A percentile compares a stretch with the other conserved stretches of the same genome.
These are phyloP conservation scores for Lophiostoma macrostomum DNA, from an alignment of 495 filamentous ascomycete genomes.

Conservation along the genomic window DNA sequence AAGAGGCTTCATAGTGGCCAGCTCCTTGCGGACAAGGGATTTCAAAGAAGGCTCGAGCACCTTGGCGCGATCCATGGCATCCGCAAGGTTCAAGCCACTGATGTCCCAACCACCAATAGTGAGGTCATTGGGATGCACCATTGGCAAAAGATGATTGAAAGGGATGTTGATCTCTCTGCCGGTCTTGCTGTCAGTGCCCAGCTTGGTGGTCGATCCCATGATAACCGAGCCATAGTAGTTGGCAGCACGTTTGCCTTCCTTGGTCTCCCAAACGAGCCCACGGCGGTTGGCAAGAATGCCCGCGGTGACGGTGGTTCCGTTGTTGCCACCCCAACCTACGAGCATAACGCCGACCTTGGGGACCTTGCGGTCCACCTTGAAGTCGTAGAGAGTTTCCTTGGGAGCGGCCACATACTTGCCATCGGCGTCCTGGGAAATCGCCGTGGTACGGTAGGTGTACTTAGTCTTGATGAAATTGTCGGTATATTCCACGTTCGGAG, in stretches of 20 bases:
- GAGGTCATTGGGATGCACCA: constrained; percentile 97
- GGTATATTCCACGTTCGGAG: constrained; percentile 89
- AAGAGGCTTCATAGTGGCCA: constrained; percentile 83
- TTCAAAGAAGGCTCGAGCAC: constrained; percentile 94
- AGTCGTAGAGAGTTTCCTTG: constrained; percentile 88
- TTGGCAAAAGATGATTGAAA: constrained; percentile 89
- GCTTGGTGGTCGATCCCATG: constrained; percentile 95
- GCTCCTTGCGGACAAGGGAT: constrained; percentile 82
- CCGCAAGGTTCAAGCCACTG: constrained; percentile 79
- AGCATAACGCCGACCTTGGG: constrained; percentile 96
- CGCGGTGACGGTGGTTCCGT: constrained; percentile 94
- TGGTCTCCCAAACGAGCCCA: constrained; percentile 84
- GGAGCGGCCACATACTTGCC: constrained; percentile 82
- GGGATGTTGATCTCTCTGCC: constrained; percentile 92
- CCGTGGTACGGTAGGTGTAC: constrained; percentile 94
- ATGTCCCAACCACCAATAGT: constrained; percentile 98
- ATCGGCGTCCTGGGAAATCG: constrained; percentile 65
- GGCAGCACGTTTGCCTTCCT: constrained; percentile 75
- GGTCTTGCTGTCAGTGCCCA: constrained; percentile 81
- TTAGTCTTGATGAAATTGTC: constrained; percentile 84
- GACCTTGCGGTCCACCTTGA: constrained; percentile 93
- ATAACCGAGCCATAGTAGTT: constrained; percentile 98
- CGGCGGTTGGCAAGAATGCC: constrained; percentile 95
- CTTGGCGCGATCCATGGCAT: constrained; percentile 91
- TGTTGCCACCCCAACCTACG: constrained; percentile 98